Evolutionary conservation across 2,329 filamentous ascomycete species (phyloP).

Genomic region (Neofusicoccum kwambonambiense): DNA sequence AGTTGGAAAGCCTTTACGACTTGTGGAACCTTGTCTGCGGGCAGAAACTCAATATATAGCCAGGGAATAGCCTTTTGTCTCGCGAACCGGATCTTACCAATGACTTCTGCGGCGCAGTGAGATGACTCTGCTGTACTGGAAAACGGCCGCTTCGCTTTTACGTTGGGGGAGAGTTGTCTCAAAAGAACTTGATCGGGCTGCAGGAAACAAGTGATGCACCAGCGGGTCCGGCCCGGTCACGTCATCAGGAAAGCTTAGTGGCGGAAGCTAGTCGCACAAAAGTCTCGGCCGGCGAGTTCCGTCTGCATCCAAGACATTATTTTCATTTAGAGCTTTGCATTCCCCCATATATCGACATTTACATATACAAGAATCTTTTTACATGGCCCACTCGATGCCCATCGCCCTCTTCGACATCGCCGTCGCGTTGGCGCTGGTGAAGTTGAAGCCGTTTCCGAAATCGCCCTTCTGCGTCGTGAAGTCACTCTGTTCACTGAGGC

Average conservation of each 20-base stretch:
- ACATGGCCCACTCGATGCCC: slow-evolving; percentile 6
- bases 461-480: slow-evolving; percentile 21
- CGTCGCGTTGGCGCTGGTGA: slow-evolving; percentile 2
- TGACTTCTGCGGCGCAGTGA: too few relatives aligned
- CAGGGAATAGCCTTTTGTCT: too few relatives aligned
- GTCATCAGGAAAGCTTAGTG: not conserved
- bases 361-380: not conserved
- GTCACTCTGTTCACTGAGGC: slow-evolving; percentile 42
- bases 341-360: not conserved
- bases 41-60: too few relatives aligned
- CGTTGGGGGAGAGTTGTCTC: not conserved
- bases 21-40: too few relatives aligned
- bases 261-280: not conserved
- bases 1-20: too few relatives aligned
- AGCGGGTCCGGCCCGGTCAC: not conserved
- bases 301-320: not conserved
- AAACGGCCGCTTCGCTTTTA: not conserved
- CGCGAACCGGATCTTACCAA: too few relatives aligned
- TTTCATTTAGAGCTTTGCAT: not conserved
- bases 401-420: slow-evolving; percentile 5
- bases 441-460: slow-evolving; percentile 13
- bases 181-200: not conserved
- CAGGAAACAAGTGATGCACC: not conserved
- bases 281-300: not conserved
- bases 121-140: too few relatives aligned